A percentile compares a stretch with the other conserved stretches of the same genome.
Evolutionary conservation across 495 filamentous ascomycete species (phyloP).

Genomic region (Trichoderma asperelloides): DNA sequence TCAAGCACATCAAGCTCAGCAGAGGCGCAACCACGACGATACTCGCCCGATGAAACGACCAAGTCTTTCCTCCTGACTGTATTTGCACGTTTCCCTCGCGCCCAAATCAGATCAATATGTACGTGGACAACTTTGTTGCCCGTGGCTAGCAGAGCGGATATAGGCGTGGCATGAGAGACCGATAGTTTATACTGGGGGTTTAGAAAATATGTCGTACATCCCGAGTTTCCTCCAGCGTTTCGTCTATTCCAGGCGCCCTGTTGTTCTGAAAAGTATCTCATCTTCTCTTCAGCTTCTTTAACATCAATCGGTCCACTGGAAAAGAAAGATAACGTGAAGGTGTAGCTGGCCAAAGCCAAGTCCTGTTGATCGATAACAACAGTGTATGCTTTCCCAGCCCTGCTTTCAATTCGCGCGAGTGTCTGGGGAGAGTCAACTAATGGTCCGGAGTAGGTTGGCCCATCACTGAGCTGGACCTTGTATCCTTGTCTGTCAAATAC

Average conservation of each 20-base stretch:
- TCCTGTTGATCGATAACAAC: constrained; percentile 71
- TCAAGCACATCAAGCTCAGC: constrained; percentile 49
- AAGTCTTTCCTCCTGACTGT: constrained; percentile 66
- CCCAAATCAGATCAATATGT: constrained; percentile 77
- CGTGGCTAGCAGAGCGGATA: constrained; percentile 67
- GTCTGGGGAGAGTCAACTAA: constrained; percentile 93
- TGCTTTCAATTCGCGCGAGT: constrained; percentile 64
- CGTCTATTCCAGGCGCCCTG: constrained; percentile 61
- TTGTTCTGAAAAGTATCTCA: constrained; percentile 44
- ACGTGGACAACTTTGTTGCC: constrained; percentile 51
- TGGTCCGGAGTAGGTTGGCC: constrained; percentile 56
- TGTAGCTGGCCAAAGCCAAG: constrained; percentile 56
- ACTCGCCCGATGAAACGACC: constrained; percentile 70
- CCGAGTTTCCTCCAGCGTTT: constrained; percentile 77
- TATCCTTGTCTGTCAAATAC: constrained; percentile 65
- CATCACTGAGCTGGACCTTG: constrained; percentile 62
- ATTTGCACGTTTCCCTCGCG: constrained; percentile 53
- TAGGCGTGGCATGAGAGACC: constrained; percentile 43
- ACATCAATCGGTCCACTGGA: constrained; percentile 52
- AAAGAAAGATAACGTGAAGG: constrained; percentile 79
- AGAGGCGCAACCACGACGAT: constrained; percentile 67
- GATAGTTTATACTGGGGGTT: constrained; percentile 80
- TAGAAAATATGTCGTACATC: constrained; percentile 59
- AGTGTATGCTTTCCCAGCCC: constrained; percentile 55
- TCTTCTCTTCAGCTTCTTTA: constrained; percentile 47